Evolutionary conservation across 257 asterid genomes (phyloP).

Genomic region (Solanum sitiens): DNA sequence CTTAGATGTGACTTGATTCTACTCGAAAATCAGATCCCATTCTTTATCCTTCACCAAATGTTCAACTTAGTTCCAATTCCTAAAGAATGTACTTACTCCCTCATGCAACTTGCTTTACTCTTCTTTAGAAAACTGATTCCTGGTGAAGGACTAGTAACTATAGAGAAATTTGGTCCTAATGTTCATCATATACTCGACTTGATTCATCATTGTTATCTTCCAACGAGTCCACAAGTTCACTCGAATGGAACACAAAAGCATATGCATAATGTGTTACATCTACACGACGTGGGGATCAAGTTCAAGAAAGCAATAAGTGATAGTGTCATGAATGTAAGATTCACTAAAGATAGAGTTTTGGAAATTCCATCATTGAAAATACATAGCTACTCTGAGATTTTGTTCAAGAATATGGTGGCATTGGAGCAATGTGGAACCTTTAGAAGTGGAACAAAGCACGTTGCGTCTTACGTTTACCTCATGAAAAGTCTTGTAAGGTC

Average conservation of each 20-base stretch:
- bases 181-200: constrained; percentile 38
- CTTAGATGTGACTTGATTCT: constrained; percentile 35
- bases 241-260: neutral
- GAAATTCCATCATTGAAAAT: constrained; percentile 27
- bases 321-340: constrained; percentile 15
- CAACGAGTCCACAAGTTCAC: constrained; percentile 11
- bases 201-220: constrained; percentile 35
- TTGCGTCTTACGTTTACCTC: constrained; percentile 25
- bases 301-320: constrained; percentile 10
- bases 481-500: constrained; percentile 23
- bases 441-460: constrained; percentile 12
- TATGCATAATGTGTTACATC: constrained; percentile 3
- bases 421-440: constrained; percentile 23
- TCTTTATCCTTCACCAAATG: constrained; percentile 32
- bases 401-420: constrained; percentile 43
- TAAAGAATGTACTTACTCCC: constrained; percentile 10
- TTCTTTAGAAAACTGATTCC: constrained; percentile 35
- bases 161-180: constrained; percentile 4
- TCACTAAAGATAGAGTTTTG: constrained; percentile 12
- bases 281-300: constrained; percentile 16
- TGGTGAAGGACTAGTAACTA: neutral
- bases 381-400: constrained; percentile 16
- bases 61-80: constrained; percentile 34
- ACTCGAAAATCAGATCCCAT: constrained; percentile 46
- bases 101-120: constrained; percentile 23